phyloP scores from a whole-genome alignment of 1,139 yeast genomes.

The Pichia terricola region DNA sequence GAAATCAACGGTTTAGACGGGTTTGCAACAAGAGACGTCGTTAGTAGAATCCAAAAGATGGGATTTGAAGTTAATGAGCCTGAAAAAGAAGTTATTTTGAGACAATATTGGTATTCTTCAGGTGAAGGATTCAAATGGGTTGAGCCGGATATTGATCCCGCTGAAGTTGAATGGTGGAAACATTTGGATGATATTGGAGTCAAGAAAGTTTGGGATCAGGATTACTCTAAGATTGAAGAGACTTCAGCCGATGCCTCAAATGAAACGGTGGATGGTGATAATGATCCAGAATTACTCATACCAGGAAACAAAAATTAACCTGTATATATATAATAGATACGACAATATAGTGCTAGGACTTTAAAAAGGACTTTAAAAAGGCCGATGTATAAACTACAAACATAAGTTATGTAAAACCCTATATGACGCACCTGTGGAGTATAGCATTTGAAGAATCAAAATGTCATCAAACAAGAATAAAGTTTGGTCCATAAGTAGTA shows the following conservation, averaged over 20 bases:
- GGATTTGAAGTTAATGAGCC: slow-evolving; percentile 31
- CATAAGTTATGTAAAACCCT: too few species aligned
- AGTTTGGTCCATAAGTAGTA: too few species aligned
- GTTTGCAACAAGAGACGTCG: slow-evolving; percentile 27
- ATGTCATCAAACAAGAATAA: too few species aligned
- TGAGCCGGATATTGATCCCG: slow-evolving; percentile 77
- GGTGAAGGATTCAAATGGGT: slow-evolving; percentile 75
- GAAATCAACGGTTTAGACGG: slow-evolving; percentile 38
- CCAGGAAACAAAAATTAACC: slow-evolving; percentile 6
- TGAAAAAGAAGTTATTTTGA: slow-evolving; percentile 45
- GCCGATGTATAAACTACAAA: too few species aligned
- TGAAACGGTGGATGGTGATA: slow-evolving; percentile 21
- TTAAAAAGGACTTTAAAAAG: too few species aligned
- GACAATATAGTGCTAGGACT: too few species aligned
- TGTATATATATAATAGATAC: neutral
- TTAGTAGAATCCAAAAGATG: slow-evolving; percentile 24
- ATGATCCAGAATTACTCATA: slow-evolving; percentile 21
- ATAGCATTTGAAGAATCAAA: too few species aligned
- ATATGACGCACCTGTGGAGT: too few species aligned
- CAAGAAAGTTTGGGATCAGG: slow-evolving; percentile 26
- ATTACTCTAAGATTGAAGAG: slow-evolving; percentile 32
- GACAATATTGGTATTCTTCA: slow-evolving; percentile 70
- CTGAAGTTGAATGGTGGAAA: slow-evolving; percentile 48
- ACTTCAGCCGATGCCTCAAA: slow-evolving; percentile 28
- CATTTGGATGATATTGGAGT: slow-evolving; percentile 23